These are phyloP conservation scores for Strobilomyces echinocephalus DNA, from an alignment of 768 basidiomycete species.

Conservation along the genomic window DNA sequence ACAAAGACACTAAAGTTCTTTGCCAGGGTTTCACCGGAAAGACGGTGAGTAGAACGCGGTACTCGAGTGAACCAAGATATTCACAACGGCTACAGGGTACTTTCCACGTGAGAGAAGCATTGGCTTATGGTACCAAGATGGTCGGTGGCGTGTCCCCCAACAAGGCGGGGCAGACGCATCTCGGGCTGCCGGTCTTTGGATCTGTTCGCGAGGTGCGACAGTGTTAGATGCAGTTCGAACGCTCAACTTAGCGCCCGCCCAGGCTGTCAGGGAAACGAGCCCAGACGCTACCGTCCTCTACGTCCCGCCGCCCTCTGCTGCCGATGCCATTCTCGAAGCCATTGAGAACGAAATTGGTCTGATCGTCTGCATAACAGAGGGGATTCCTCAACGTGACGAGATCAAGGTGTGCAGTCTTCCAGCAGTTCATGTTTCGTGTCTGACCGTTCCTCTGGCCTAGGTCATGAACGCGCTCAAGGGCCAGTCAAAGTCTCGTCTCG, in stretches of 20 bases:
- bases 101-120: slow-evolving; percentile 91
- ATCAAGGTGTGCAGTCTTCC: slow-evolving; percentile 57
- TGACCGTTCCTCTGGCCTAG: slow-evolving; percentile 33
- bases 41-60: slow-evolving; percentile 53
- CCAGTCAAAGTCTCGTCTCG: slow-evolving; percentile 91
- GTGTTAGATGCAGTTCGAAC: not conserved
- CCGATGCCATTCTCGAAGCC: slow-evolving; percentile 96
- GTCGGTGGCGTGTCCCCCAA: slow-evolving; percentile 96
- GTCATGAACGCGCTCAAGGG: slow-evolving; percentile 91
- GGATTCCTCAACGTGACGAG: slow-evolving; percentile 96
- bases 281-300: slow-evolving; percentile 97
- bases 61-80: not conserved
- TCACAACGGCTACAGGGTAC: slow-evolving; percentile 59
- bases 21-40: slow-evolving; percentile 95
- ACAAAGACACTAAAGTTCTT: slow-evolving; percentile 92
- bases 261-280: slow-evolving; percentile 82
- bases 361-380: slow-evolving; percentile 98
- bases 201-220: slow-evolving; percentile 75
- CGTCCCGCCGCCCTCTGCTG: slow-evolving; percentile 94
- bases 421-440: not conserved
- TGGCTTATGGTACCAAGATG: slow-evolving; percentile 95
- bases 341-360: slow-evolving; percentile 97
- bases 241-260: slow-evolving; percentile 6
- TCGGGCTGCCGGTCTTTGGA: slow-evolving; percentile 93
- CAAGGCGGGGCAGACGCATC: slow-evolving; percentile 93